These are phyloP conservation scores for Zygotorulaspora florentina DNA, from an alignment of 805 yeast species.

Conservation along the genomic window DNA sequence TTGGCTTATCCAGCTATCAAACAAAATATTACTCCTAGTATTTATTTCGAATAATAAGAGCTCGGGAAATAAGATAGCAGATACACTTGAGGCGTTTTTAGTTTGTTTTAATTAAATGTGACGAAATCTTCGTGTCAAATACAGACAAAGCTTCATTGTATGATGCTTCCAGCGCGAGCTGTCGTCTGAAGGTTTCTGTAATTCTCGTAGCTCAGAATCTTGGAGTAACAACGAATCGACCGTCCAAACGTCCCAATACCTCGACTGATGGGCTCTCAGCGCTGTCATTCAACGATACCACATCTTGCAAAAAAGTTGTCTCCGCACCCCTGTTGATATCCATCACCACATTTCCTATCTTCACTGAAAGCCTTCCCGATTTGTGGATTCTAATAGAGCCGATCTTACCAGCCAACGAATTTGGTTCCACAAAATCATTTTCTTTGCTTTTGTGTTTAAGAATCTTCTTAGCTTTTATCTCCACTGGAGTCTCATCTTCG, in stretches of 20 bases:
- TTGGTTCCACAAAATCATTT: conserved; percentile 7
- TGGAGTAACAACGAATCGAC: conserved; percentile 59
- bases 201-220: conserved; percentile 25
- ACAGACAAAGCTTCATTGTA: too few species aligned
- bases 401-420: conserved; percentile 48
- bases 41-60: too few species aligned
- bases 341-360: conserved; percentile 64
- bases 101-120: too few species aligned
- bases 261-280: conserved; percentile 42
- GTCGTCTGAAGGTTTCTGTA: neutral
- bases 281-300: conserved; percentile 49
- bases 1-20: too few species aligned
- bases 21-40: too few species aligned
- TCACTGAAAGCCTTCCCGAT: conserved; percentile 76
- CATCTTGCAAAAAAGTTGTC: conserved; percentile 66
- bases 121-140: too few species aligned
- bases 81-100: too few species aligned
- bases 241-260: conserved; percentile 51
- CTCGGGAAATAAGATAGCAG: too few species aligned
- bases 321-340: conserved; percentile 71
- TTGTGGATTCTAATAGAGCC: conserved; percentile 75
- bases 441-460: conserved; percentile 9
- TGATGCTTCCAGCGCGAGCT: too few species aligned
- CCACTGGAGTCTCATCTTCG: conserved; percentile 11
- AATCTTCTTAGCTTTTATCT: conserved; percentile 8